Evolutionary conservation across 768 basidiomycete species (phyloP).

Genomic region (Lactifluus piperatus): DNA sequence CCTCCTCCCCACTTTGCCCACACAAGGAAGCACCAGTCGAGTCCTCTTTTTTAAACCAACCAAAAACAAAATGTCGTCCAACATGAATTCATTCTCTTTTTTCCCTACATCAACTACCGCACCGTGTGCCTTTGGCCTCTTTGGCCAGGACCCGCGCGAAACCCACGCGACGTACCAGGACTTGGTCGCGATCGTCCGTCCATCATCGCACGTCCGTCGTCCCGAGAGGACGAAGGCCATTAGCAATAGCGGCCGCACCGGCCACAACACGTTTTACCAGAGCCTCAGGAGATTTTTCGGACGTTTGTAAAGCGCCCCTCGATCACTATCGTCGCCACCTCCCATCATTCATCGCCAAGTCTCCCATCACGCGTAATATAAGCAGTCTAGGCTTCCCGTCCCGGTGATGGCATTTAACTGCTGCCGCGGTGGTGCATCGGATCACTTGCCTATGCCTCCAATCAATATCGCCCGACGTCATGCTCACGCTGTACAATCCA

Average conservation of each 20-base stretch:
- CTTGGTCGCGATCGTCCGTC: neutral
- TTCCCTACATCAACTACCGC: slow-evolving; percentile 11
- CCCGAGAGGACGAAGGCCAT: neutral
- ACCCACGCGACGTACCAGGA: slow-evolving; percentile 10
- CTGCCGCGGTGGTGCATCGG: neutral
- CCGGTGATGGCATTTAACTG: neutral
- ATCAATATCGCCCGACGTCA: neutral
- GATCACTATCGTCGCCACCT: neutral
- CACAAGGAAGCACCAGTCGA: neutral
- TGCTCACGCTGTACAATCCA: neutral
- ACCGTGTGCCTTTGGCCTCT: slow-evolving; percentile 14
- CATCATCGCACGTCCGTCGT: neutral
- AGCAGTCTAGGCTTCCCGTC: neutral
- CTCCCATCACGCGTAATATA: too few species aligned
- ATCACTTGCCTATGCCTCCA: too few species aligned
- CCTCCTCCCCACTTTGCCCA: neutral
- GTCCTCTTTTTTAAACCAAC: too few species aligned
- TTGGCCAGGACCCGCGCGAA: slow-evolving; percentile 15
- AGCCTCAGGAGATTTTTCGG: slow-evolving; percentile 8
- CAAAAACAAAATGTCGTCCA: neutral
- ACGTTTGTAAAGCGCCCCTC: neutral
- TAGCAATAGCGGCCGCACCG: neutral
- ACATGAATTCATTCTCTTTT: neutral
- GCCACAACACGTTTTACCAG: neutral
- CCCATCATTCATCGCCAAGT: neutral